These are phyloP conservation scores for Podospora pseudocomata DNA, from an alignment of 495 filamentous ascomycete genomes.

Conservation along the genomic window DNA sequence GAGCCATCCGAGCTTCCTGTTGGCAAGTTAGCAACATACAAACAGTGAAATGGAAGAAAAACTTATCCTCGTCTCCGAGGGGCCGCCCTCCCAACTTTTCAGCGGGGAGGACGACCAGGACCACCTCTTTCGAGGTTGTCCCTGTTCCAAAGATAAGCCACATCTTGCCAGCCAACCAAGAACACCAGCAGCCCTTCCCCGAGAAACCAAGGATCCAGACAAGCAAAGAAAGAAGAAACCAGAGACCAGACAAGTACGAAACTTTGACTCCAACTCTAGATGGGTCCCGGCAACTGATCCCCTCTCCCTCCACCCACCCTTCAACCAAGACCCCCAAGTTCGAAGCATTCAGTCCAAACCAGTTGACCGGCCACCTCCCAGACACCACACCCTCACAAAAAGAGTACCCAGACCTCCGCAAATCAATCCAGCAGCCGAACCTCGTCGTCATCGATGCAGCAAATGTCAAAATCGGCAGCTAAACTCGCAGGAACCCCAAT, in stretches of 20 bases:
- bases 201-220: conserved; percentile 19
- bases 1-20: not conserved
- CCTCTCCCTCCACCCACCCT: conserved; percentile 4
- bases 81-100: conserved; percentile 49
- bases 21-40: conserved; percentile 25
- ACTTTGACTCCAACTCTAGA: conserved; percentile 95
- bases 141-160: conserved; percentile 28
- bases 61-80: conserved; percentile 67
- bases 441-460: conserved; percentile 39
- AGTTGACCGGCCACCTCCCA: conserved; percentile 15
- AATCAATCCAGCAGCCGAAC: conserved; percentile 12
- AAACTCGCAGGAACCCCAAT: conserved; percentile 21
- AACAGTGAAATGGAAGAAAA: conserved; percentile 20
- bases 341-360: conserved; percentile 19
- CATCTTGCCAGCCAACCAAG: conserved; percentile 13
- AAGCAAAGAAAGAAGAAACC: conserved; percentile 24
- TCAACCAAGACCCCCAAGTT: conserved; percentile 16
- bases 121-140: conserved; percentile 40
- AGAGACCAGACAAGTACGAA: conserved; percentile 74
- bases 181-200: conserved; percentile 26
- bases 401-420: conserved; percentile 18
- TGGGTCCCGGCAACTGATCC: conserved; percentile 64
- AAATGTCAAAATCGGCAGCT: conserved; percentile 37
- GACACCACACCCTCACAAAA: conserved; percentile 10
- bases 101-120: conserved; percentile 44